Conservation (phyloP, 2,329 filamentous ascomycete genomes). For the Fonsecaea pugnacius region DNA sequence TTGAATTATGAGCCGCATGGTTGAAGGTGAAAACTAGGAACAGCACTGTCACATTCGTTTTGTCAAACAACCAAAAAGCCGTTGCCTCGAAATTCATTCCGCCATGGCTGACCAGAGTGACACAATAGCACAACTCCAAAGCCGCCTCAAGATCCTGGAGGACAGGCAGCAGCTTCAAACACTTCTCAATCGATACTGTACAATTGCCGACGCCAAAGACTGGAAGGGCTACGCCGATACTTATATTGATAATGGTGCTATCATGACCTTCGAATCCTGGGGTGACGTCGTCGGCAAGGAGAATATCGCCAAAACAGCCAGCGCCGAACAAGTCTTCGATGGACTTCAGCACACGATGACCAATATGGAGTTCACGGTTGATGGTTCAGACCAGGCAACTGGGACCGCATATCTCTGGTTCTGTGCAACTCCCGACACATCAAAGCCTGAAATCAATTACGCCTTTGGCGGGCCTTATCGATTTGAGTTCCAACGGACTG, state of each 20-base stretch:
- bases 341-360: conserved; percentile 27
- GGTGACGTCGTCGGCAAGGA: conserved; percentile 9
- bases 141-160: conserved; percentile 18
- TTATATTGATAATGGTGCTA: conserved; percentile 14
- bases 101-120: conserved; percentile 12
- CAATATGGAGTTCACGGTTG: conserved; percentile 22
- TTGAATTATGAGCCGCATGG: no score
- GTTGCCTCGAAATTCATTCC: no score
- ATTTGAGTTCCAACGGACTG: conserved; percentile 18
- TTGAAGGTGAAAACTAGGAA: not conserved
- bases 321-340: conserved; percentile 18
- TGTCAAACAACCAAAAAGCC: no score
- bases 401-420: conserved; percentile 24
- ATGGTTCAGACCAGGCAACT: conserved; percentile 19
- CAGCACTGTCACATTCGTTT: not conserved
- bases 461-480: conserved; percentile 25
- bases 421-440: conserved; percentile 17
- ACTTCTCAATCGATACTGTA: conserved; percentile 20
- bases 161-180: conserved; percentile 16
- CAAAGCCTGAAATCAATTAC: conserved; percentile 19
- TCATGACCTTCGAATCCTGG: conserved; percentile 22
- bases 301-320: conserved; percentile 17
- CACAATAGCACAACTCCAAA: conserved; percentile 13
- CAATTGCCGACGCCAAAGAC: conserved; percentile 15
- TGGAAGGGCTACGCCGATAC: conserved; percentile 21